Evolutionary conservation across 2,329 filamentous ascomycete species (phyloP).

Genomic region (Trichoderma sp.): DNA sequence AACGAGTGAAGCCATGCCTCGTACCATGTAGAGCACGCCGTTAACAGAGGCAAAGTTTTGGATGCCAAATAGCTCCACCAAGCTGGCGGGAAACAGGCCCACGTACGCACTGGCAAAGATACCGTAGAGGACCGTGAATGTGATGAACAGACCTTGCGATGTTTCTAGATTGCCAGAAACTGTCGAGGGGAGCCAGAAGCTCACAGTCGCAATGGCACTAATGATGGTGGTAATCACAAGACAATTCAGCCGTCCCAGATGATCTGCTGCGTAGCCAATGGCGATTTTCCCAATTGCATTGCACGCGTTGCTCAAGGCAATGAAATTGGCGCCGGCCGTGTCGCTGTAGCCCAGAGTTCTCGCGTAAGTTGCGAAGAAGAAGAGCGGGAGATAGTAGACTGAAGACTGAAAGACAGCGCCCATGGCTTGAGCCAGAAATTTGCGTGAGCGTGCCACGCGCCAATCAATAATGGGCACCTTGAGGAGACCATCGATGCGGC

Average conservation of each 20-base stretch:
- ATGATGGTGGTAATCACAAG: constrained; percentile 2
- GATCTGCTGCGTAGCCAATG: constrained; percentile 17
- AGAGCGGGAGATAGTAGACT: constrained; percentile 20
- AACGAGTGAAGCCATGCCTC: constrained; percentile 17
- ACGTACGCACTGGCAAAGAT: constrained; percentile 20
- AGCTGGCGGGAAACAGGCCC: constrained; percentile 5
- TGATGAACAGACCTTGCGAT: constrained; percentile 14
- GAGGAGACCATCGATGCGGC: constrained; percentile 8
- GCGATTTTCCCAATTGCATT: constrained; percentile 16
- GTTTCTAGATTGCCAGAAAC: neutral
- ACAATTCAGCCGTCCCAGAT: constrained; percentile 9
- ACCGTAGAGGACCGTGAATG: constrained; percentile 9
- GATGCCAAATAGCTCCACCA: constrained; percentile 14
- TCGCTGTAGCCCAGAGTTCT: constrained; percentile 20
- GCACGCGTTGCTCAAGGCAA: constrained; percentile 8
- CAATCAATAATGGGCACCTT: constrained; percentile 15
- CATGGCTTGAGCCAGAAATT: constrained; percentile 12
- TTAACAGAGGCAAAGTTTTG: constrained; percentile 17
- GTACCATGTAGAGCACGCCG: constrained; percentile 12
- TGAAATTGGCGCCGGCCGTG: constrained; percentile 19
- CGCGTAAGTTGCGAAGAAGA: constrained; percentile 19
- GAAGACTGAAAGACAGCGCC: constrained; percentile 18
- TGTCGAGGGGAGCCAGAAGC: constrained; percentile 19
- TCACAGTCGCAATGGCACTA: constrained; percentile 1
- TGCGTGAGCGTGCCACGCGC: constrained; percentile 9